These are phyloP conservation scores for Micromonas commoda DNA, from an alignment of 139 green algal species.

Conservation along the genomic window DNA sequence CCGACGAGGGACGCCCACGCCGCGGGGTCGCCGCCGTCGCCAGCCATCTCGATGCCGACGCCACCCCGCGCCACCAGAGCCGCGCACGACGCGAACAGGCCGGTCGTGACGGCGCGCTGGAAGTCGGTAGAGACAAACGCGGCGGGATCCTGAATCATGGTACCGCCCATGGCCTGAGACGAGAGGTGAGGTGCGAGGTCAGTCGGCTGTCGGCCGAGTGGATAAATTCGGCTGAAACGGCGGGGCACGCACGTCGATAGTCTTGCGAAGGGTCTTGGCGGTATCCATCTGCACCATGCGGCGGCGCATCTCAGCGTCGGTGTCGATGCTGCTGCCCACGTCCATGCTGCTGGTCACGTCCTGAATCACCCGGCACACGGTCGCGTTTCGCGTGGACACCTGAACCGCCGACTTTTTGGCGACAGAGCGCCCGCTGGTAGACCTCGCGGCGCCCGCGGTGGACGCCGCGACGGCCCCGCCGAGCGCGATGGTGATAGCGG, in stretches of 20 bases:
- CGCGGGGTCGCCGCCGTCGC: not conserved
- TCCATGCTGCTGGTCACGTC: not conserved
- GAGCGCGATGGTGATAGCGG: too few relatives aligned
- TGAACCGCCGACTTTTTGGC: too few relatives aligned
- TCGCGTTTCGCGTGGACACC: too few relatives aligned
- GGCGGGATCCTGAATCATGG: not conserved
- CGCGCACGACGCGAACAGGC: not conserved
- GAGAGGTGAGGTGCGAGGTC: not conserved
- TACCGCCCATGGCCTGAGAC: slow-evolving; percentile 7
- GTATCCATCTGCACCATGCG: not conserved
- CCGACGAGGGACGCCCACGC: not conserved
- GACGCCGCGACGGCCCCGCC: too few relatives aligned
- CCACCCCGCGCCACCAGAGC: not conserved
- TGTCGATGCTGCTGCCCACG: not conserved
- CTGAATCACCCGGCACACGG: too few relatives aligned
- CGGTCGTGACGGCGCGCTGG: not conserved
- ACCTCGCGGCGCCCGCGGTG: too few relatives aligned
- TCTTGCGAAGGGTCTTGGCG: not conserved
- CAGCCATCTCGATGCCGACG: not conserved
- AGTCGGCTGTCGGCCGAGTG: not conserved
- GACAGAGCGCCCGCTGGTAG: too few relatives aligned
- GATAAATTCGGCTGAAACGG: not conserved
- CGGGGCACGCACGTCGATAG: not conserved
- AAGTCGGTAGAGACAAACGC: not conserved
- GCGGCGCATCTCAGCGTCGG: not conserved